Evolutionary conservation across 768 basidiomycete genomes (phyloP).

Genomic region (Ramaria sp.): DNA sequence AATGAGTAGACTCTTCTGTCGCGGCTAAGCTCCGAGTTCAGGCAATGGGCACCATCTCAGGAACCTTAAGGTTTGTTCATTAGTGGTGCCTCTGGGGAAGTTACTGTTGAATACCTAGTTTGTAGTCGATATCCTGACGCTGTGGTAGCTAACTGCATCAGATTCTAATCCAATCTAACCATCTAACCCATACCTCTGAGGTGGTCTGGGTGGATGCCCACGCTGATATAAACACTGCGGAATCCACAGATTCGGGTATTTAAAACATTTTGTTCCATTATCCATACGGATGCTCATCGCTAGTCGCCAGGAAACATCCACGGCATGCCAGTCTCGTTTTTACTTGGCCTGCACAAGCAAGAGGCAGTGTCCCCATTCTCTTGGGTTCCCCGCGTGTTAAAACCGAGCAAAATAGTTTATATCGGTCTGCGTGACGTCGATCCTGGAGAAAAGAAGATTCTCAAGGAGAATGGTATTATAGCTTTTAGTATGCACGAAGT

Average conservation of each 20-base stretch:
- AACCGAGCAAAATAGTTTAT: conserved; percentile 77
- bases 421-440: conserved; percentile 95
- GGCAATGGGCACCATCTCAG: conserved; percentile 92
- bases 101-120: neutral
- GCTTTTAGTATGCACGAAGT: conserved; percentile 88
- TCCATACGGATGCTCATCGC: neutral
- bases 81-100: neutral
- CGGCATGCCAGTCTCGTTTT: conserved; percentile 96
- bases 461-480: conserved; percentile 78
- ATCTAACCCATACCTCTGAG: conserved; percentile 24
- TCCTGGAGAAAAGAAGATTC: conserved; percentile 74
- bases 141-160: neutral
- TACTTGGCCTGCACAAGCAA: conserved; percentile 50
- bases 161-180: neutral
- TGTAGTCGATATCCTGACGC: conserved; percentile 64
- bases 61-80: conserved; percentile 57
- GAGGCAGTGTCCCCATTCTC: conserved; percentile 30
- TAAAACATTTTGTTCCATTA: neutral
- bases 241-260: conserved; percentile 65
- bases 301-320: conserved; percentile 77
- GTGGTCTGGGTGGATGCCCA: conserved; percentile 98
- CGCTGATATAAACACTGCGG: conserved; percentile 88
- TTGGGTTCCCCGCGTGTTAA: conserved; percentile 51
- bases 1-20: neutral
- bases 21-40: conserved; percentile 15